Base-by-base conservation (phyloP, 176 grass and related monocot genomes). In the Ampelocalamus luodianensis region DNA sequence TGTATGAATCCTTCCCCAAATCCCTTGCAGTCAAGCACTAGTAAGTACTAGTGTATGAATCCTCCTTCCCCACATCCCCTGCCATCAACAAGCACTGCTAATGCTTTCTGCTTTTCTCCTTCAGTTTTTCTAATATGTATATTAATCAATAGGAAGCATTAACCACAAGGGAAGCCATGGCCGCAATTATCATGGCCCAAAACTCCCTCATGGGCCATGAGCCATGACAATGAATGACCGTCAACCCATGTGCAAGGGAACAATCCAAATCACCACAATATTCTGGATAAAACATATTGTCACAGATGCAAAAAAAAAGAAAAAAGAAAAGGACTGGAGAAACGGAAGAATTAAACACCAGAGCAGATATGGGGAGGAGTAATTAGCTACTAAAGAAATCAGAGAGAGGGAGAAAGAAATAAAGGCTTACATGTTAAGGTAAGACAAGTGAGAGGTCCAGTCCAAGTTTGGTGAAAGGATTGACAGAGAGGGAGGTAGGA, bases 371-470 rank as follows among this genome's bases (percentile, higher is more conserved):
- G 55, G 29, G 11, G 17, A 18, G 50, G 27, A 42, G 38, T 38
- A 60, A 70, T 14, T 39, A 66, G 29, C 27, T 17, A 5, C 63
- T 34, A 49, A 74, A 79, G 58, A 58, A 37, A 77, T 23, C 9
- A 65, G 13, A 7, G 8, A 64, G 17, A 36, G 20, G 22, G 34
- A 34, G 16, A 1, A 1, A 66, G 1, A 22, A 3, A 58, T 3
- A 9, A 18, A 22, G 53, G 61, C 14, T 77, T 79, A 74, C 73
- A 78, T 61, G 36, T 38, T 62, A 83, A 70, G 67, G 67, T 71
- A 53, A 72, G 84, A 87, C 89, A 90, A 90, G 84, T 90, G 60
- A 87, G 79, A 72, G 79, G 89, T 90, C 80, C 61, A 87, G 85
- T 87, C 84, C 18, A 69, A 55, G 76, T 87, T 91, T 74, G 89